These are phyloP conservation scores for Plasmopara muralis DNA, from an alignment of 352 stramenopile species.

Conservation along the genomic window DNA sequence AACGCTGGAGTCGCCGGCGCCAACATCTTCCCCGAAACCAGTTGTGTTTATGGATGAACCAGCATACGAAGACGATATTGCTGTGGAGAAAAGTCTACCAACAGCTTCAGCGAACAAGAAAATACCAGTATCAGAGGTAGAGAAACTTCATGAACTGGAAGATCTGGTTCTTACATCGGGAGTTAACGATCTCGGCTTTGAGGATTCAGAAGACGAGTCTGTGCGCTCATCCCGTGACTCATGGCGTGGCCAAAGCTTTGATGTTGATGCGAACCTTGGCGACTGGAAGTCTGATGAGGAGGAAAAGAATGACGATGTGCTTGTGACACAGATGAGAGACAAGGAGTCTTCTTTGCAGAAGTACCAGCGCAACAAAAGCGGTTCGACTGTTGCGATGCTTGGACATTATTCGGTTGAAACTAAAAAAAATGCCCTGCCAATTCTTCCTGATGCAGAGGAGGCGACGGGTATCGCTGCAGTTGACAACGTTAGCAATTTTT, in stretches of 20 bases:
- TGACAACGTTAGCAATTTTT: constrained; percentile 48
- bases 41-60: constrained; percentile 18
- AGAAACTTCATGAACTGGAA: constrained; percentile 28
- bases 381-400: constrained; percentile 64
- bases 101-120: constrained; percentile 7
- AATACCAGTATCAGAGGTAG: constrained; percentile 3
- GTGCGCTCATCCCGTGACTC: constrained; percentile 25
- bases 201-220: constrained; percentile 32
- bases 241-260: constrained; percentile 34
- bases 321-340: constrained; percentile 6
- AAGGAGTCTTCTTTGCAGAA: constrained; percentile 22
- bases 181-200: constrained; percentile 48
- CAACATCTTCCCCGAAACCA: constrained; percentile 7
- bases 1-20: constrained; percentile 8
- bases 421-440: constrained; percentile 36
- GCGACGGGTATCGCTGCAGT: constrained; percentile 44
- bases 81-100: neutral
- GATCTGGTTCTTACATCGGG: constrained; percentile 33
- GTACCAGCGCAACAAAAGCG: constrained; percentile 40
- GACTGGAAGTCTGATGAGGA: constrained; percentile 26
- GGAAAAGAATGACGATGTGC: constrained; percentile 18
- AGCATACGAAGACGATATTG: constrained; percentile 3
- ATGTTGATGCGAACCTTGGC: constrained; percentile 18
- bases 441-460: constrained; percentile 48
- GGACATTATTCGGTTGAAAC: constrained; percentile 65